Evolutionary conservation across 257 asterid species (phyloP), one percentile per base, ranked within the genome.

Genomic region (Nicotiana paniculata): DNA sequence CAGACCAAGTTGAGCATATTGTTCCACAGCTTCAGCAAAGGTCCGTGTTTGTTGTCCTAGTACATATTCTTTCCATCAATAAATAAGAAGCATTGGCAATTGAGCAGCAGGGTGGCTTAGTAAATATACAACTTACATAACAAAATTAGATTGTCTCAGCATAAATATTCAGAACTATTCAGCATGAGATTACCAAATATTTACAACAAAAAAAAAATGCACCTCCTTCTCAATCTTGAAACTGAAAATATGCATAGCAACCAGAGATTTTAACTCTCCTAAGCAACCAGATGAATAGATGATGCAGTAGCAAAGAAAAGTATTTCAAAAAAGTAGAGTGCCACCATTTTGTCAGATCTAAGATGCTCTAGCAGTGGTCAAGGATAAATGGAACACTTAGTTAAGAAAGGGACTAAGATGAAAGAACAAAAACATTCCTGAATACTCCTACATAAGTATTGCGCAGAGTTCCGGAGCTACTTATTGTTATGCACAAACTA

Each of bases 1-100:
- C 89, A 96, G 88, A 33, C 99, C 99, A 84, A 96, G 88, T 82
- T 96, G 99, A 84, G 98, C 91, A 90, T 96, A 96, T 75, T 91
- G 95, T 57, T 96, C 99, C 58, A 93, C 99, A 85, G 98, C 97
- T 88, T 96, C 99, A 59, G 95, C 83, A 89, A 86, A 89, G 75
- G 88, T 85, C 84, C 97, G 88, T 59, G 88, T 87, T 85, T 90
- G 97, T 91, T 92, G 98, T 85, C 96, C 99, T 96, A 92, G 83
- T 83, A 89, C 82, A 88, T 84, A 80, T 85, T 82, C 81, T 46
- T 33, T 85, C 77, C 63, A 51, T 75, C 43, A 75, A 51, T 75
- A 75, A 48, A 51, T 51, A 75, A 53, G 63, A 75, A 75, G 80
- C 80, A 51, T 48, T 74, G 24, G 9, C 39, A 74, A 24, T 48